Evolutionary conservation across 495 filamentous ascomycete genomes (phyloP).

Genomic region (Trichoderma virens): DNA sequence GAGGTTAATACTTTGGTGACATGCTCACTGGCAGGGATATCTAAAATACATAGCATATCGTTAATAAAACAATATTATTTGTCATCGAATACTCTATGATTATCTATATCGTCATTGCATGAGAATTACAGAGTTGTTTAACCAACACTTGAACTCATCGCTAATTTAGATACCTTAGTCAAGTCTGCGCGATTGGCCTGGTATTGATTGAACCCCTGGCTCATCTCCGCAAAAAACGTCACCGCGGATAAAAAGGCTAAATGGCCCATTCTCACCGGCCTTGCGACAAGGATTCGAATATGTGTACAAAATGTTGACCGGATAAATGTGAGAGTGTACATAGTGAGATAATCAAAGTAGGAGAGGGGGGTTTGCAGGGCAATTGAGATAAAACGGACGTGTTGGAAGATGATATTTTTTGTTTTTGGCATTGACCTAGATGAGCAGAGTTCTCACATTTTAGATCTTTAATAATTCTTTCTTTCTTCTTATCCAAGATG

Average conservation of each 20-base stretch:
- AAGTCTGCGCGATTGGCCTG: too few species aligned
- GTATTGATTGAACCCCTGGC: not conserved
- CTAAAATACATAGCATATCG: too few species aligned
- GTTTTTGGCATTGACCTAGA: not conserved
- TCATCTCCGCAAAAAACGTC: constrained; percentile 1
- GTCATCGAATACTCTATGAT: too few species aligned
- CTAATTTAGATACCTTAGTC: too few species aligned
- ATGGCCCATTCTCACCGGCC: not conserved
- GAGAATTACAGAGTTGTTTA: too few species aligned
- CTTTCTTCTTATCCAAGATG: not conserved
- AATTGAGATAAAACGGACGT: not conserved
- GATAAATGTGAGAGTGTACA: not conserved
- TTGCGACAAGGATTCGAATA: not conserved
- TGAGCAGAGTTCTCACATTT: not conserved
- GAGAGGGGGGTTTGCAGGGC: not conserved
- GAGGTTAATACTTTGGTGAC: too few species aligned
- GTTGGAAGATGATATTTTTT: not conserved
- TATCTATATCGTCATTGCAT: too few species aligned
- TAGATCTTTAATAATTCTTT: not conserved
- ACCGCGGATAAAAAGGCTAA: constrained; percentile 6
- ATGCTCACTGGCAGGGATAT: too few species aligned
- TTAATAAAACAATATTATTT: too few species aligned
- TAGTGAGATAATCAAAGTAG: not conserved
- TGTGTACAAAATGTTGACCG: not conserved
- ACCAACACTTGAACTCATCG: too few species aligned